These are phyloP conservation scores for Zychaea mexicana DNA, from an alignment of 371 early-diverging fungal genomes.

Conservation along the genomic window DNA sequence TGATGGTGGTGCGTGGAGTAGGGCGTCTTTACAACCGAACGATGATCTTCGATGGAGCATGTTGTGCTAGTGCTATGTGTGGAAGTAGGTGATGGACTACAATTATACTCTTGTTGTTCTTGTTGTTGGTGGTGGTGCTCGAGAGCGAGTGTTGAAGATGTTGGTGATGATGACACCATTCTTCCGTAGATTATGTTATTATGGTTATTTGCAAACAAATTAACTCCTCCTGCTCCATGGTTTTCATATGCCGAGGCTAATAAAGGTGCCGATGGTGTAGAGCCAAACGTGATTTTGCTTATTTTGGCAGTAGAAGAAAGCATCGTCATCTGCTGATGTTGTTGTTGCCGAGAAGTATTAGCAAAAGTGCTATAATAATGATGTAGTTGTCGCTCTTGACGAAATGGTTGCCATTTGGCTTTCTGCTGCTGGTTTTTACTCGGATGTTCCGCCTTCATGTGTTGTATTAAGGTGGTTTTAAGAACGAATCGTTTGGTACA, in stretches of 20 bases:
- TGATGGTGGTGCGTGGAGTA: background rate
- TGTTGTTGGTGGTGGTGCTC: background rate
- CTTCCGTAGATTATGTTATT: too few species aligned
- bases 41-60: background rate
- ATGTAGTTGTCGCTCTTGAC: constrained; percentile 31
- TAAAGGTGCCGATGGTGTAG: too few species aligned
- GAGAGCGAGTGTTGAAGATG: background rate
- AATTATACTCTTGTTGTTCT: background rate
- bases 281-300: too few species aligned
- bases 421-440: constrained; percentile 36
- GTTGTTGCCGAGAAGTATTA: background rate
- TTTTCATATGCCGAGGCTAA: too few species aligned
- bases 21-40: background rate
- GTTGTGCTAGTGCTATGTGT: background rate
- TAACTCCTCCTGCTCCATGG: too few species aligned
- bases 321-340: background rate
- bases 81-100: background rate
- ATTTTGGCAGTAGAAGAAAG: background rate
- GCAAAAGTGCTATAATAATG: background rate
- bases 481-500: constrained; percentile 69
- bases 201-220: too few species aligned
- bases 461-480: constrained; percentile 72
- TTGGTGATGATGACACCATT: too few species aligned
- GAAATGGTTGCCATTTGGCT: constrained; percentile 47
- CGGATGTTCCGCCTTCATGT: constrained; percentile 50